Percentiles rank a stretch among this genome's conserved stretches.
Evolutionary conservation across 2,329 filamentous ascomycete species (phyloP).

Genomic region (Penicillium hesseltinei): DNA sequence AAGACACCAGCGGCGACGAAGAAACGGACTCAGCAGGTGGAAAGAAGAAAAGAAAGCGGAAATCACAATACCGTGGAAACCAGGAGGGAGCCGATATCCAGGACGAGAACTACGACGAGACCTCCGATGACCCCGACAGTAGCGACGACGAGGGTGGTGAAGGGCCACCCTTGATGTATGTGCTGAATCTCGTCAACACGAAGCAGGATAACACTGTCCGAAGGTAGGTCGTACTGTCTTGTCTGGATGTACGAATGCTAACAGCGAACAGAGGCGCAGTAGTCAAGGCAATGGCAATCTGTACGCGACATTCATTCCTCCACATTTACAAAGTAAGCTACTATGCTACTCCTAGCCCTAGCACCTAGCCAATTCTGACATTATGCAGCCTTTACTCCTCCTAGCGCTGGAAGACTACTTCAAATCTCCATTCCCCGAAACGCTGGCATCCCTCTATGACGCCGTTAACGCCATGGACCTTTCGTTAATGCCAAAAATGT

Average conservation of each 20-base stretch:
- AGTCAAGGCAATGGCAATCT: constrained; percentile 98
- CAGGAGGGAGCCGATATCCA: constrained; percentile 51
- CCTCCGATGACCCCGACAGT: constrained; percentile 45
- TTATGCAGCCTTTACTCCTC: constrained; percentile 71
- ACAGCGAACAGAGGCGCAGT: constrained; percentile 69
- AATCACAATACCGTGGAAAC: constrained; percentile 39
- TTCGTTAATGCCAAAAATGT: constrained; percentile 84
- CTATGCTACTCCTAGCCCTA: constrained; percentile 35
- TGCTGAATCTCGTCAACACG: constrained; percentile 95
- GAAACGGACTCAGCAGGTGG: constrained; percentile 61
- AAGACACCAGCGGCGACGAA: constrained; percentile 82
- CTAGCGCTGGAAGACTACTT: constrained; percentile 96
- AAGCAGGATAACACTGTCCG: constrained; percentile 93
- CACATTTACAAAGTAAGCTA: constrained; percentile 88
- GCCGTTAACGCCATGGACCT: constrained; percentile 96
- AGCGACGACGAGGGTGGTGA: constrained; percentile 68
- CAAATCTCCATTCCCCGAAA: constrained; percentile 83
- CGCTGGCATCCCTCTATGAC: constrained; percentile 81
- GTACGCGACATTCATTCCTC: constrained; percentile 92
- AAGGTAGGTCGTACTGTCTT: constrained; percentile 46
- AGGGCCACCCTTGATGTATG: constrained; percentile 91
- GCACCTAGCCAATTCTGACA: constrained; percentile 10
- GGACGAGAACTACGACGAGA: constrained; percentile 50
- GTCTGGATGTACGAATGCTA: background rate
- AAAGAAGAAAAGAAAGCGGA: constrained; percentile 46